Percentiles rank a stretch among this genome's conserved stretches.
Conservation (phyloP, 306 rosid species). For the Albizia julibrissin region DNA sequence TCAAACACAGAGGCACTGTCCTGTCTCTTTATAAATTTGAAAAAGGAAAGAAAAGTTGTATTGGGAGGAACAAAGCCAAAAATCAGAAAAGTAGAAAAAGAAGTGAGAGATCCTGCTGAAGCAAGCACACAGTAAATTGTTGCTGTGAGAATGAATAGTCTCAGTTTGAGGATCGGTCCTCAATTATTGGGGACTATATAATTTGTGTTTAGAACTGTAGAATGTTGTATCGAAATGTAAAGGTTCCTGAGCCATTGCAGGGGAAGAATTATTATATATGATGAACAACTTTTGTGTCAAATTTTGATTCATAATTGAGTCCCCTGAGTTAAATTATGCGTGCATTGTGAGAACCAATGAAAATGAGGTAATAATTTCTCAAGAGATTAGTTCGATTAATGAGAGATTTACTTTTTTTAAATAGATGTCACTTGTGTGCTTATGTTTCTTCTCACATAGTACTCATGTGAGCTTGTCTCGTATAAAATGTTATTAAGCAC, state of each 20-base stretch:
- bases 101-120: neutral
- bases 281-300: neutral
- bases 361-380: neutral
- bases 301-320: neutral
- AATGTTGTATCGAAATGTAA: conserved; percentile 11
- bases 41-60: conserved; percentile 21
- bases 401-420: neutral
- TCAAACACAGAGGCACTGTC: neutral
- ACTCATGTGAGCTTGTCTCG: neutral
- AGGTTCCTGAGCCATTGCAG: neutral
- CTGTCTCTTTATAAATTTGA: neutral
- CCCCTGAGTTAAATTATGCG: neutral
- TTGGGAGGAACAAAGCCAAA: neutral
- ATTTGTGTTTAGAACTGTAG: conserved; percentile 11
- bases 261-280: neutral
- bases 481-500: neutral
- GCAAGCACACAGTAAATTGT: conserved; percentile 17
- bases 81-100: neutral
- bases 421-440: neutral
- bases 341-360: neutral
- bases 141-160: neutral
- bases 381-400: neutral
- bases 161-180: conserved; percentile 17
- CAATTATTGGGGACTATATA: neutral
- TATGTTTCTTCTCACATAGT: neutral